Evolutionary conservation across 306 rosid genomes (phyloP).

Genomic region (Lablab purpureus): DNA sequence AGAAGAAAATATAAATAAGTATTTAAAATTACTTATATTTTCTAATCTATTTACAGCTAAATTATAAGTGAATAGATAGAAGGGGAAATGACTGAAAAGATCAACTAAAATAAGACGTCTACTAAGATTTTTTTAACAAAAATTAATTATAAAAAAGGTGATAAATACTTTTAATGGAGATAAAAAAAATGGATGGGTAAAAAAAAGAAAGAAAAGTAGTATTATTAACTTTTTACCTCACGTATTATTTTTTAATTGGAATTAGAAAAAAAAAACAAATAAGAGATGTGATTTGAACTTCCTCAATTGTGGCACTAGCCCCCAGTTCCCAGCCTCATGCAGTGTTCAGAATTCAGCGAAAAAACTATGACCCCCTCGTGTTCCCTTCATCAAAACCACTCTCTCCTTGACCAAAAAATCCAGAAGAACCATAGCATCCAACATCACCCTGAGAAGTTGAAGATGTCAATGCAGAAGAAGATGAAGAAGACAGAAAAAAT

Average conservation of each 20-base stretch:
- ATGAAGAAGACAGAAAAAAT: neutral
- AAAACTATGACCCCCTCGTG: neutral
- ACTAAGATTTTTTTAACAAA: no score
- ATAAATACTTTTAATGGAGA: neutral
- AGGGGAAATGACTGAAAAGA: neutral
- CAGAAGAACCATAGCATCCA: conserved; percentile 7
- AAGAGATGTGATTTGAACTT: neutral
- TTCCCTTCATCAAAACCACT: conserved; percentile 15
- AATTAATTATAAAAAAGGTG: no score
- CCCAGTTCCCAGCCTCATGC: neutral
- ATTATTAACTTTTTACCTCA: neutral
- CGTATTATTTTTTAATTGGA: neutral
- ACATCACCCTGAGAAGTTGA: conserved; percentile 18
- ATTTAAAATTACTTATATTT: neutral
- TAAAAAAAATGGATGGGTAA: neutral
- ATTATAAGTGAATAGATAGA: neutral
- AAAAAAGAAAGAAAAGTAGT: neutral
- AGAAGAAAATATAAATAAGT: neutral
- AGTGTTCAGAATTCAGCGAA: neutral
- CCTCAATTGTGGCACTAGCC: neutral
- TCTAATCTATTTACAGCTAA: neutral
- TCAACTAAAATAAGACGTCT: no score
- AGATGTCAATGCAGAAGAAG: conserved; percentile 6
- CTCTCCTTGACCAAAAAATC: neutral
- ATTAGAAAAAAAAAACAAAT: neutral